Base-by-base conservation (phyloP, 2,329 filamentous ascomycete species). In the Cladosporium cucumerinum region DNA sequence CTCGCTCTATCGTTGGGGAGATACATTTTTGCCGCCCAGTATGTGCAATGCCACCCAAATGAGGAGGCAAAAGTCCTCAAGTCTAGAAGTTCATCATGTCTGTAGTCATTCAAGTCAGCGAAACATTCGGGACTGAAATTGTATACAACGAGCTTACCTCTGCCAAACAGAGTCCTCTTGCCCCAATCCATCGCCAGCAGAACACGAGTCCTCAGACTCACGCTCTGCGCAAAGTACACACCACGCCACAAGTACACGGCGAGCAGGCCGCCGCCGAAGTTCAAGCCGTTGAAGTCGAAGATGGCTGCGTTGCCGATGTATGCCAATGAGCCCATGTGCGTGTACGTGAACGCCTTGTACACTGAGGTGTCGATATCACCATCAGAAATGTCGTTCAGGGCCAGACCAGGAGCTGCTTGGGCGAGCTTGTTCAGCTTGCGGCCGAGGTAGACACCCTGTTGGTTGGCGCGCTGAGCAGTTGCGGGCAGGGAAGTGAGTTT, bases 161-260 rank as follows among this genome's bases (percentile, higher is more conserved):
- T 86, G 70, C 95, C 95, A 81, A 99, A 99, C 25, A 99, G 79
- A 14, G 92, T 91, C 76, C 96, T 85, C 86, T 98, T 99, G n/a
- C 87, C 89, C 95, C 95, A 99, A 77, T 99, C 95, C 95, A 99
- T 97, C 21, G 93, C 93, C 78, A 99, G 83, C 73, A 99, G 79
- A 69, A 92, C 86, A 68, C 94, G 86, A 28, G 95, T 99, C 70
- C 95, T 84, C 66, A 98, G 85, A 78, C 93, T 97, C 57, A 99
- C 95, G 74, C 92, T 97, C 82, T 99, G 92, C 14, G 95, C 93
- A 81, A 99, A 99, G 79, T 99, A 99, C 16, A 97, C 89, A 69
- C 92, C 93, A 67, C 95, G 84, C 95, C 95, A 99, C 36, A 97
- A 86, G 77, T 99, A 99, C 57, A 98, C 94, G 0, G 93, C 95